phyloP scores from a whole-genome alignment of 768 basidiomycete species.

The Gloeophyllum trabeum region DNA sequence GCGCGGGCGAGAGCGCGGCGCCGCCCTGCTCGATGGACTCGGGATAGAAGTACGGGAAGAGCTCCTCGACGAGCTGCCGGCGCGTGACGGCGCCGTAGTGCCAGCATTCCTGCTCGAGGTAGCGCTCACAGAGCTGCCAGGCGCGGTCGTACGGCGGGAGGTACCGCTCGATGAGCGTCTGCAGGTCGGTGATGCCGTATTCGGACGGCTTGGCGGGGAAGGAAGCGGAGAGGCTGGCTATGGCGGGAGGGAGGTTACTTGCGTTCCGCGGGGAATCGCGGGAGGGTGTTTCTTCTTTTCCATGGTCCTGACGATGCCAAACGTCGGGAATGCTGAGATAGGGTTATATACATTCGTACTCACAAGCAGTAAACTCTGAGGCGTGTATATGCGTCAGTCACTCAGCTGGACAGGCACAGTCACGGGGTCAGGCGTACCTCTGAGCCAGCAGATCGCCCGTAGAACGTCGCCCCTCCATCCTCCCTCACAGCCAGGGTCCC shows the following conservation, averaged over 20 bases:
- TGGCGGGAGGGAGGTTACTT: conserved; percentile 6
- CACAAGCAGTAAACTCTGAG: conserved; percentile 14
- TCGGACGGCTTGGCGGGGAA: conserved; percentile 40
- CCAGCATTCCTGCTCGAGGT: conserved; percentile 73
- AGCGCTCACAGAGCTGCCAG: conserved; percentile 47
- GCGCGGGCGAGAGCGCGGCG: neutral
- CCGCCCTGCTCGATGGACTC: conserved; percentile 23
- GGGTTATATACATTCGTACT: conserved; percentile 1
- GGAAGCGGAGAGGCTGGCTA: conserved; percentile 17
- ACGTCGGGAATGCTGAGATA: neutral
- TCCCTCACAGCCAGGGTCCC: conserved; percentile 60
- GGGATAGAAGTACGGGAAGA: conserved; percentile 56
- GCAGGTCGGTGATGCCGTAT: conserved; percentile 25
- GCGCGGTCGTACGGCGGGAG: conserved; percentile 54
- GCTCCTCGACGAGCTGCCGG: conserved; percentile 50
- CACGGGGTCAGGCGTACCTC: conserved; percentile 35
- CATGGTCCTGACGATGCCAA: no score
- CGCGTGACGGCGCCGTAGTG: conserved; percentile 64
- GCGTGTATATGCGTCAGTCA: neutral
- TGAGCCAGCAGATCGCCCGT: conserved; percentile 59
- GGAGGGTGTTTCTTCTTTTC: conserved; percentile 8
- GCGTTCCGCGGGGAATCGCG: conserved; percentile 2
- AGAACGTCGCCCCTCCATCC: conserved; percentile 61
- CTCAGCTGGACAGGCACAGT: neutral
- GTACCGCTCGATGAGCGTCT: conserved; percentile 33